Conservation (phyloP, 805 yeast species). For the Candida multigemmis region DNA sequence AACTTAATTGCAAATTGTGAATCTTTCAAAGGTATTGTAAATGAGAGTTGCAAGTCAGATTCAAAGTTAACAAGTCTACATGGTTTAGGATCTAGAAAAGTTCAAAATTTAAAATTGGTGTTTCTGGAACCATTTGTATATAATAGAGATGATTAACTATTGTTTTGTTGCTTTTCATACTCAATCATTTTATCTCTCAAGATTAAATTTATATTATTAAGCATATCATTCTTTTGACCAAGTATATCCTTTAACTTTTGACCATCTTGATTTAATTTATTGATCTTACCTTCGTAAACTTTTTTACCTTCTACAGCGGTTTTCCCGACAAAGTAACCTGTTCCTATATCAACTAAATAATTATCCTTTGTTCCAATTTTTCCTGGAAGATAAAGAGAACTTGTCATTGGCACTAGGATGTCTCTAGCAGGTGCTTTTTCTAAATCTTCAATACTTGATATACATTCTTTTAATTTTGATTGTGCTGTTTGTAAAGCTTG, state of each 20-base stretch:
- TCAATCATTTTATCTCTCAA: slow-evolving; percentile 45
- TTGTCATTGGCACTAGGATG: slow-evolving; percentile 78
- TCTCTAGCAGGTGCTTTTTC: slow-evolving; percentile 32
- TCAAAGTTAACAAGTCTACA: slow-evolving; percentile 19
- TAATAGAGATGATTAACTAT: slow-evolving; percentile 23
- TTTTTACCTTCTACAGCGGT: slow-evolving; percentile 51
- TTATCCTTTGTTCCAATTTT: slow-evolving; percentile 51
- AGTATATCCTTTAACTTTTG: slow-evolving; percentile 67
- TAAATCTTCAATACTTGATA: slow-evolving; percentile 54
- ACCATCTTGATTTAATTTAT: slow-evolving; percentile 64
- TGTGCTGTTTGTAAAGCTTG: slow-evolving; percentile 80
- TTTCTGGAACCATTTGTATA: slow-evolving; percentile 44
- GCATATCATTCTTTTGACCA: slow-evolving; percentile 58
- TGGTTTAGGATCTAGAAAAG: slow-evolving; percentile 42
- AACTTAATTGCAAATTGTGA: slow-evolving; percentile 42
- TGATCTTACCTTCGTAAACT: slow-evolving; percentile 68
- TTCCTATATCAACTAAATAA: slow-evolving; percentile 89
- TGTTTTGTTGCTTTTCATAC: slow-evolving; percentile 26
- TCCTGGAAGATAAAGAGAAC: slow-evolving; percentile 88
- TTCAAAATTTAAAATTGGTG: slow-evolving; percentile 26
- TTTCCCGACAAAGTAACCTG: slow-evolving; percentile 91
- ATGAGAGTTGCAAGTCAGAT: slow-evolving; percentile 15
- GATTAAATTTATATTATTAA: slow-evolving; percentile 53
- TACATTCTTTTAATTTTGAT: slow-evolving; percentile 73
- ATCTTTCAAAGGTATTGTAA: slow-evolving; percentile 31